These are phyloP conservation scores for Alternaria hordeiaustralica DNA, from an alignment of 2,329 filamentous ascomycete genomes.

Conservation along the genomic window DNA sequence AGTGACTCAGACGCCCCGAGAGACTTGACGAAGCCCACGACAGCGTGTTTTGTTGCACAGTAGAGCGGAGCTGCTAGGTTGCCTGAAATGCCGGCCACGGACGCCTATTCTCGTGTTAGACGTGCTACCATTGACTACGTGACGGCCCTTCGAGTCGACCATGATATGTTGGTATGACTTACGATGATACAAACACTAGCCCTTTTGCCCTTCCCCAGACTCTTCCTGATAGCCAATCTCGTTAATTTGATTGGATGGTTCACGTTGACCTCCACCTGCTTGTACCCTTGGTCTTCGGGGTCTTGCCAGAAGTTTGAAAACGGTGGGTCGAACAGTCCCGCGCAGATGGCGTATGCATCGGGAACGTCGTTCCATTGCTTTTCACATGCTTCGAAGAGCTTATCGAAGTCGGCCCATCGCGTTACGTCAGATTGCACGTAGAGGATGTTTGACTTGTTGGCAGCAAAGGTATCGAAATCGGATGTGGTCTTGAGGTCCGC, in stretches of 20 bases:
- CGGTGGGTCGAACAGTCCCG: slow-evolving; percentile 38
- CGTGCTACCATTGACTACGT: not conserved
- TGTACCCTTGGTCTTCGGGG: slow-evolving; percentile 36
- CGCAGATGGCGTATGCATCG: slow-evolving; percentile 43
- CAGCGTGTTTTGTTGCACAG: slow-evolving; percentile 41
- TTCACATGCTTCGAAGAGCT: slow-evolving; percentile 33
- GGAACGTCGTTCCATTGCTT: slow-evolving; percentile 40
- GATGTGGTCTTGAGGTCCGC: slow-evolving; percentile 34
- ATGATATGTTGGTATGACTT: slow-evolving; percentile 10
- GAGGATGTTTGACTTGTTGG: slow-evolving; percentile 30
- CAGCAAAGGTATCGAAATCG: slow-evolving; percentile 25
- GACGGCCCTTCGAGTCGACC: not conserved
- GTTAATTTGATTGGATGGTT: slow-evolving; percentile 42
- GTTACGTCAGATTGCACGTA: slow-evolving; percentile 39
- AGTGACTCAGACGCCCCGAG: slow-evolving; percentile 32
- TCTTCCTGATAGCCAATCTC: slow-evolving; percentile 37
- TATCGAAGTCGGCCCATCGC: slow-evolving; percentile 34
- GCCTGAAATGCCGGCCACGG: slow-evolving; percentile 32
- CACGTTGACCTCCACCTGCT: slow-evolving; percentile 39
- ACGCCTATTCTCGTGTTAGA: slow-evolving; percentile 23
- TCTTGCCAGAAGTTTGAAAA: slow-evolving; percentile 43
- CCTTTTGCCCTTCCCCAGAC: slow-evolving; percentile 33
- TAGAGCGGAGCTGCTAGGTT: slow-evolving; percentile 38
- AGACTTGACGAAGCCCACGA: slow-evolving; percentile 42
- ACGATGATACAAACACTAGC: slow-evolving; percentile 42